phyloP scores from a whole-genome alignment of 129 eudicot species.

The Dittrichia graveolens region DNA sequence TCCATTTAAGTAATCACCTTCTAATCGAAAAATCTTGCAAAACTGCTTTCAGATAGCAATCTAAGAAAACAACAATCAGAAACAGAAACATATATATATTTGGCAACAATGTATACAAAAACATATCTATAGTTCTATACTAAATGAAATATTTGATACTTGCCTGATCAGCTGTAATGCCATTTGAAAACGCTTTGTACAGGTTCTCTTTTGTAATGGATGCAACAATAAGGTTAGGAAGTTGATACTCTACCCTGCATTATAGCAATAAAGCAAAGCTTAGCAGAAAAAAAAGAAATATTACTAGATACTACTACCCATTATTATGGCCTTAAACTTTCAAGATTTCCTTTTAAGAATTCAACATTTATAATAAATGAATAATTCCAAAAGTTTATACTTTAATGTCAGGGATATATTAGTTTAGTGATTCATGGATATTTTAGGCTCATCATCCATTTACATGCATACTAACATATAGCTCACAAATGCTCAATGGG shows the following conservation, averaged over 20 bases:
- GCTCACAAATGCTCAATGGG: neutral
- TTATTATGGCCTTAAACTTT: no score
- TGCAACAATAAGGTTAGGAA: slow-evolving; percentile 91
- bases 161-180: slow-evolving; percentile 92
- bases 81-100: neutral
- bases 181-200: slow-evolving; percentile 80
- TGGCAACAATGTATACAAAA: no score
- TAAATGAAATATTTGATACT: slow-evolving; percentile 24
- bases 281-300: neutral
- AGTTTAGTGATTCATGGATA: neutral
- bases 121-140: no score
- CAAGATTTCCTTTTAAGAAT: no score
- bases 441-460: slow-evolving; percentile 11
- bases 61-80: neutral
- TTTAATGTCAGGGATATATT: neutral
- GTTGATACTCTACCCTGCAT: slow-evolving; percentile 91
- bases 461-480: neutral
- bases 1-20: neutral
- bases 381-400: slow-evolving; percentile 3
- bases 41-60: slow-evolving; percentile 13
- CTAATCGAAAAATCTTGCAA: neutral
- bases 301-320: slow-evolving; percentile 3
- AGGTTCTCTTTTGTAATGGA: slow-evolving; percentile 88
- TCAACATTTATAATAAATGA: neutral
- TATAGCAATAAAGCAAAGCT: slow-evolving; percentile 5